Evolutionary conservation across 345 rosid species (phyloP), one percentile per base, ranked within the genome.

Genomic region (Brassica rapa): DNA sequence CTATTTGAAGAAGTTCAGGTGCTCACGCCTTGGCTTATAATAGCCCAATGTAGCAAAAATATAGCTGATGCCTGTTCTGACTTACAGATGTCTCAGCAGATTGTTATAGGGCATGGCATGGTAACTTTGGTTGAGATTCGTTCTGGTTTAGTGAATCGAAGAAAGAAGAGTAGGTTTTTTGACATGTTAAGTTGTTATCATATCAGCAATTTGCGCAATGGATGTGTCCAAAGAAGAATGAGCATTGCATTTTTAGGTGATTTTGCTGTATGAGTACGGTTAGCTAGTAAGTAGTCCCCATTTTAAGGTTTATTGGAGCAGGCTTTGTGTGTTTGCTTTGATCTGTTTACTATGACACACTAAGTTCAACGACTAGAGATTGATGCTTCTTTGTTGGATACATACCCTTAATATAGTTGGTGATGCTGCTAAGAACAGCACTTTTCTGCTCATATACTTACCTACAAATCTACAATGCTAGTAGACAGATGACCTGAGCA

Each of bases 321-420:
- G 76, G 55, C 6, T 32, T 29, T 29, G 4, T 33, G 9, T 33
- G 53, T 21, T 39, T 37, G 43, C 9, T 65, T 14, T 32, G 1
- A 30, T 30, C 32, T 19, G 62, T 53, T 51, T 51, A 32, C 19
- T 19, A 19, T 19, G 21, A 19, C 21, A 19, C 21, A 19, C 21
- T 19, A 19, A 19, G 21, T 19, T 0, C 21, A 19, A 19, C 21
- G 21, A 19, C 21, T 19, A 19, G 21, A 19, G 25, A 5, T 21
- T 41, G 37, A 61, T 61, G 8, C 35, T 62, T 8, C 9, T 64
- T 64, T 33, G 68, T 8, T 64, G 68, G n/a, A 64, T 63, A 63
- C 7, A 64, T 63, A 63, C 7, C 27, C 1, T 62, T 62, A 51
- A 15, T 51, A n/a, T 51, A 15, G 57, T n/a, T 51, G 41, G 66